These are phyloP conservation scores for Colletotrichum orchidophilum DNA, from an alignment of 2,329 filamentous ascomycete species.

Conservation along the genomic window DNA sequence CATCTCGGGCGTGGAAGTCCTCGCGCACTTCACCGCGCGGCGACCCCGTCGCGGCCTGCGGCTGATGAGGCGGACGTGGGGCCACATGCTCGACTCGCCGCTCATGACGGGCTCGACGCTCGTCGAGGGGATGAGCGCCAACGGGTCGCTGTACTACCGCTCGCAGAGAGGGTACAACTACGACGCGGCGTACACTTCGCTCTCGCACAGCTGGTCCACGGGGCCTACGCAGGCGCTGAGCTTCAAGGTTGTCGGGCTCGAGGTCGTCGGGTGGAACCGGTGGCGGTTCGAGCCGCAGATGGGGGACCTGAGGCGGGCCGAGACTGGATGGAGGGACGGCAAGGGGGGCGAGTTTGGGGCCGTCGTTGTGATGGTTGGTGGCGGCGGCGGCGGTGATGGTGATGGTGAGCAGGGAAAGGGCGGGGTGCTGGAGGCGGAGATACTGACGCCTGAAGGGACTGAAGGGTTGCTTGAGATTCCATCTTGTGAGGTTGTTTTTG, in stretches of 20 bases:
- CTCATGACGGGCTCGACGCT: conserved; percentile 48
- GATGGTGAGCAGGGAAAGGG: not conserved
- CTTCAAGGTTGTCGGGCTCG: conserved; percentile 40
- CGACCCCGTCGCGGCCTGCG: conserved; percentile 39
- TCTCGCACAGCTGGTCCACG: conserved; percentile 46
- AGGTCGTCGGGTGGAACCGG: conserved; percentile 37
- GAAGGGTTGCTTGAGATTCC: not conserved
- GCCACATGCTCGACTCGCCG: conserved; percentile 39
- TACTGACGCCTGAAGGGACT: conserved; percentile 8
- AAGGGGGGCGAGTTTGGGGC: conserved; percentile 12
- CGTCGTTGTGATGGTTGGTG: not conserved
- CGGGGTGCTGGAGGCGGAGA: conserved; percentile 6
- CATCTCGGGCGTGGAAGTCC: conserved; percentile 45
- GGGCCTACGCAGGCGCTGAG: conserved; percentile 42
- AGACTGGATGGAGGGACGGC: conserved; percentile 33
- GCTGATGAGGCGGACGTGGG: conserved; percentile 43
- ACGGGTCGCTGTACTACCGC: conserved; percentile 47
- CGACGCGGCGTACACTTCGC: conserved; percentile 45
- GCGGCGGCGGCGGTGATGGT: not conserved
- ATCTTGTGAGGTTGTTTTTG: not conserved
- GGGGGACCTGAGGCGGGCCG: conserved; percentile 34
- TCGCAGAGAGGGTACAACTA: conserved; percentile 42
- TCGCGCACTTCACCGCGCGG: conserved; percentile 41
- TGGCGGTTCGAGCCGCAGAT: conserved; percentile 41
- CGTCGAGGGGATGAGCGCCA: conserved; percentile 46